Evolutionary conservation across 1,284 basidiomycete species (phyloP).

Genomic region (Porphyrellus sp.): DNA sequence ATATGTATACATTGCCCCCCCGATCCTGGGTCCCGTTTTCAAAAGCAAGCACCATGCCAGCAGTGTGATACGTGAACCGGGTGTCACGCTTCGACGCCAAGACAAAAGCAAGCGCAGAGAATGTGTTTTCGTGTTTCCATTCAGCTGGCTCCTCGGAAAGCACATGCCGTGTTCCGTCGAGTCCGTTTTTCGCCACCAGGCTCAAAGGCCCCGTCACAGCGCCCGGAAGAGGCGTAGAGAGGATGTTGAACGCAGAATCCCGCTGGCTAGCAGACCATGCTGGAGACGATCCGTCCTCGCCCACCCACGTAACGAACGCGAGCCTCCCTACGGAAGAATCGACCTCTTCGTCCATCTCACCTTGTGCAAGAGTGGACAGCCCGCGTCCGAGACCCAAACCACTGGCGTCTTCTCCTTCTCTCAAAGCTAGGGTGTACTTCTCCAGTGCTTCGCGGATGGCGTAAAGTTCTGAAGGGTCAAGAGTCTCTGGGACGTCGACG

Average conservation of each 20-base stretch:
- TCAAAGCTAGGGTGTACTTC: slow-evolving; percentile 73
- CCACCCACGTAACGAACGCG: slow-evolving; percentile 63
- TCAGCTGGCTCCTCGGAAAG: slow-evolving; percentile 34
- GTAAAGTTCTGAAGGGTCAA: slow-evolving; percentile 81
- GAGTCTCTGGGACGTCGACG: slow-evolving; percentile 81
- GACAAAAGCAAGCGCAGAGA: slow-evolving; percentile 89
- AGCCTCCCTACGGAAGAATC: slow-evolving; percentile 66
- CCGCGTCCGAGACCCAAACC: slow-evolving; percentile 59
- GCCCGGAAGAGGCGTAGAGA: slow-evolving; percentile 64
- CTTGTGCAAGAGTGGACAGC: slow-evolving; percentile 73
- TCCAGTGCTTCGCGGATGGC: slow-evolving; percentile 77
- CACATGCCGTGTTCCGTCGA: slow-evolving; percentile 79
- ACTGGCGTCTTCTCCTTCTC: slow-evolving; percentile 53
- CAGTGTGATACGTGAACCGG: slow-evolving; percentile 73
- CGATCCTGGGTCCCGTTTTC: slow-evolving; percentile 66
- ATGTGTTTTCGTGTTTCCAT: slow-evolving; percentile 81
- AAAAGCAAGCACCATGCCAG: slow-evolving; percentile 68
- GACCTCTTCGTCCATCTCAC: slow-evolving; percentile 82
- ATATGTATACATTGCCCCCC: slow-evolving; percentile 82
- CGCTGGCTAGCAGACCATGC: slow-evolving; percentile 38
- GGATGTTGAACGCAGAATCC: slow-evolving; percentile 47
- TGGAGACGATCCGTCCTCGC: slow-evolving; percentile 45
- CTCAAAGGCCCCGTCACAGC: slow-evolving; percentile 36
- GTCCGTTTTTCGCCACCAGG: slow-evolving; percentile 71
- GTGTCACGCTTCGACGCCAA: slow-evolving; percentile 91